These are phyloP conservation scores for Cladosporium sphaerospermum DNA, from an alignment of 2,329 filamentous ascomycete species.

Conservation along the genomic window DNA sequence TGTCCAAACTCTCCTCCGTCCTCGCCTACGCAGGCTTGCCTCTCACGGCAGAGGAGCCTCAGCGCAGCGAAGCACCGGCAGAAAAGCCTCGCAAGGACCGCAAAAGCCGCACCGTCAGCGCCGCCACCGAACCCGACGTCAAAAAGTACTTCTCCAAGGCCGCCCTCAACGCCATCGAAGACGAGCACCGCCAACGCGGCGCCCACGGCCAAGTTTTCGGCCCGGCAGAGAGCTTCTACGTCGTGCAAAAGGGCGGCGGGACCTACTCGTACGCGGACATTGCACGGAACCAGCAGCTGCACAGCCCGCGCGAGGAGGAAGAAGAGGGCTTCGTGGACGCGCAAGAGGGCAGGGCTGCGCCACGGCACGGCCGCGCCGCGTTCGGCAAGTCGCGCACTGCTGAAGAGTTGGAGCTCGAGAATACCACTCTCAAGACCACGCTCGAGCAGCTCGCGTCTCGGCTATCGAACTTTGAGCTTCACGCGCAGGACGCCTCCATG, in stretches of 20 bases:
- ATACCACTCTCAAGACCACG: conserved; percentile 74
- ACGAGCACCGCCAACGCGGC: conserved; percentile 45
- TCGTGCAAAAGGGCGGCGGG: conserved; percentile 85
- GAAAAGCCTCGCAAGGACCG: conserved; percentile 25
- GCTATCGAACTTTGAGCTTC: conserved; percentile 88
- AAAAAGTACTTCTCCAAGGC: conserved; percentile 79
- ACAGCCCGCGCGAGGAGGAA: conserved; percentile 37
- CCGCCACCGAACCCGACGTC: conserved; percentile 57
- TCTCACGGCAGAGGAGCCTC: conserved; percentile 40
- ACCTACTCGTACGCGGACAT: conserved; percentile 93
- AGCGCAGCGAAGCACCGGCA: conserved; percentile 14
- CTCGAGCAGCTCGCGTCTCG: conserved; percentile 81
- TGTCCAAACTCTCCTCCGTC: conserved; percentile 82
- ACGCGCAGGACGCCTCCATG: conserved; percentile 67
- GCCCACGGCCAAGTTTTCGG: conserved; percentile 49
- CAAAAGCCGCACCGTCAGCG: conserved; percentile 22
- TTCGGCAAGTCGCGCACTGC: conserved; percentile 55
- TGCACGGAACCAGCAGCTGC: conserved; percentile 35
- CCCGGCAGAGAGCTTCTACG: conserved; percentile 72
- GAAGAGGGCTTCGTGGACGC: conserved; percentile 91
- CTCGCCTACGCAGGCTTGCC: conserved; percentile 90
- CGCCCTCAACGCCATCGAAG: conserved; percentile 70
- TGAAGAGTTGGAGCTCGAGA: conserved; percentile 86
- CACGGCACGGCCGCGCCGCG: conserved; percentile 28
- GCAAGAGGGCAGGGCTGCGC: conserved; percentile 41